Percentiles rank a stretch among this genome's conserved stretches.
Conservation (phyloP, 73 alveolate species). For the Tetrahymena malaccensis region DNA sequence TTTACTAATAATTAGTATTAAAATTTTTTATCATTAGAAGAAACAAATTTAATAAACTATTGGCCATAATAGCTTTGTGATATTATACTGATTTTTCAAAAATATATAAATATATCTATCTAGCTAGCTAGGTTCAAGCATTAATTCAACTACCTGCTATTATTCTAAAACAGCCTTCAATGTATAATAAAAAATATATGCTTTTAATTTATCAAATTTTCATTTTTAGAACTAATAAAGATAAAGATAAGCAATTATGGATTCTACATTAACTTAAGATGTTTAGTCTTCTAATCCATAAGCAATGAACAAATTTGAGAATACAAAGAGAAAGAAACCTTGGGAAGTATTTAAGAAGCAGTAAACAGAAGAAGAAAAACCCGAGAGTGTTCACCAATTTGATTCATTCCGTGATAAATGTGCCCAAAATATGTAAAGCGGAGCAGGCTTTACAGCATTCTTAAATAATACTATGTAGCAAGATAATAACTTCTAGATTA, state of each 20-base stretch:
- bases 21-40: background rate
- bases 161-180: background rate
- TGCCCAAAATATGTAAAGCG: background rate
- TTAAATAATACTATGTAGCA: background rate
- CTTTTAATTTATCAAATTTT: too few species aligned
- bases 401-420: background rate
- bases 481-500: background rate
- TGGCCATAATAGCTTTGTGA: background rate
- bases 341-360: background rate
- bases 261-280: background rate
- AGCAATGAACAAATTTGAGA: background rate
- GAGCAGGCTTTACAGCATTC: background rate
- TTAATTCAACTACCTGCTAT: background rate
- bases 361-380: background rate
- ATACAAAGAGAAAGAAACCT: background rate
- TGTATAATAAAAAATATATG: background rate
- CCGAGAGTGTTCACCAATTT: background rate
- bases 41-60: background rate
- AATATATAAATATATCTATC: too few species aligned
- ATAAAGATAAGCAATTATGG: background rate
- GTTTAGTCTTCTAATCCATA: background rate
- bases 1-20: background rate
- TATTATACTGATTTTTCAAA: too few species aligned
- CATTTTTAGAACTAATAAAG: too few species aligned
- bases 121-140: background rate